These are phyloP conservation scores for Xylaria sp. DNA, from an alignment of 2,329 filamentous ascomycete genomes.

Conservation along the genomic window DNA sequence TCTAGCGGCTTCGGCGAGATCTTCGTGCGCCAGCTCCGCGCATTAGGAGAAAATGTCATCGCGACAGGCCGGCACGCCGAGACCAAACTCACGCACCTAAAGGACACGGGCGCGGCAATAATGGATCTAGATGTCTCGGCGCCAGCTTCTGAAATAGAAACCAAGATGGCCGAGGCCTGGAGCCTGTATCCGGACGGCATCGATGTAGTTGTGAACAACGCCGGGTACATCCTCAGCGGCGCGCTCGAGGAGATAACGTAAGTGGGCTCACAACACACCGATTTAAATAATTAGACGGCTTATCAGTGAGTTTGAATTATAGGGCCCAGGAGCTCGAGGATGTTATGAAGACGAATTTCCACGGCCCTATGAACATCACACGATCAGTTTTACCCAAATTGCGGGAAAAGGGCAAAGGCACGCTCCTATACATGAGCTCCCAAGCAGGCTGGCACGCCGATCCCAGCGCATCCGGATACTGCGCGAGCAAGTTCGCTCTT, in stretches of 20 bases:
- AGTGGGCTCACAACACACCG: neutral
- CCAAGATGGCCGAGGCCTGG: constrained; percentile 43
- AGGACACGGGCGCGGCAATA: constrained; percentile 48
- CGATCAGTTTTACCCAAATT: constrained; percentile 51
- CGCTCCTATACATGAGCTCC: constrained; percentile 52
- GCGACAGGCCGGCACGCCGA: constrained; percentile 55
- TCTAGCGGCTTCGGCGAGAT: constrained; percentile 56
- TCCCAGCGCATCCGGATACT: constrained; percentile 45
- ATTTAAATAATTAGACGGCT: neutral
- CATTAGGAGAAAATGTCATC: constrained; percentile 54
- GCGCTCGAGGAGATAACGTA: constrained; percentile 48
- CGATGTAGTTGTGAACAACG: constrained; percentile 55
- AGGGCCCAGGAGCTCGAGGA: constrained; percentile 47
- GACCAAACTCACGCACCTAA: constrained; percentile 50
- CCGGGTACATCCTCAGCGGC: constrained; percentile 50
- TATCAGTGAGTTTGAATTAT: neutral
- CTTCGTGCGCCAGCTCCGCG: constrained; percentile 52
- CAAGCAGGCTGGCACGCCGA: constrained; percentile 51
- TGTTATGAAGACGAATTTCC: constrained; percentile 52
- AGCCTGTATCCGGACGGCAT: constrained; percentile 45
- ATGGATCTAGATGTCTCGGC: constrained; percentile 48
- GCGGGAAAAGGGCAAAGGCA: constrained; percentile 47
- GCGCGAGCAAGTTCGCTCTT: constrained; percentile 43
- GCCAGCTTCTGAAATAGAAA: constrained; percentile 39
- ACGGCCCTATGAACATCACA: constrained; percentile 53